A percentile compares a stretch with the other conserved stretches of the same genome.
phyloP scores from a whole-genome alignment of 257 asterid species.

The Schizonepeta tenuifolia region DNA sequence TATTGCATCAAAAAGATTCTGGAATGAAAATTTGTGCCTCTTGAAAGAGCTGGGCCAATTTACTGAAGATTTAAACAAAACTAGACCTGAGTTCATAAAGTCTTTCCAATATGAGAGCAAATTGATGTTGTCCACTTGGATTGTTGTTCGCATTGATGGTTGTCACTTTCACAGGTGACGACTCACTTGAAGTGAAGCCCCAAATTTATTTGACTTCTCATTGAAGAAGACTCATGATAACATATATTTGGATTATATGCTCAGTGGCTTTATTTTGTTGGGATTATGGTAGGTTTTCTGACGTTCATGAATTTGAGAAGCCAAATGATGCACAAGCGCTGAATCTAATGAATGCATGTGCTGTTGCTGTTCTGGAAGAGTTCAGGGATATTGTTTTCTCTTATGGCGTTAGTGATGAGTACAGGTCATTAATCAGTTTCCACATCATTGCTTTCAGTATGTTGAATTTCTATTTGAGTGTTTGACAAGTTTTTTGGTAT shows the following conservation, averaged over 20 bases:
- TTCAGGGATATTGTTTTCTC: conserved; percentile 76
- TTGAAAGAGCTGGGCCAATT: conserved; percentile 64
- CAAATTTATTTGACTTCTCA: conserved; percentile 14
- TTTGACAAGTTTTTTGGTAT: conserved; percentile 30
- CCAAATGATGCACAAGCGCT: conserved; percentile 87
- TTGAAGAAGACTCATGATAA: conserved; percentile 14
- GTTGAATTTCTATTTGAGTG: neutral
- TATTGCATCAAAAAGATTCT: conserved; percentile 72
- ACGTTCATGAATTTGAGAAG: conserved; percentile 79
- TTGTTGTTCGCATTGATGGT: conserved; percentile 86
- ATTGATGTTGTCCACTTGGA: conserved; percentile 72
- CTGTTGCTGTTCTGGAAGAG: conserved; percentile 68
- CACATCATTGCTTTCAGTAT: conserved; percentile 24
- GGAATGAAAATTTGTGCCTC: conserved; percentile 58
- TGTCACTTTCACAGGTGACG: conserved; percentile 90
- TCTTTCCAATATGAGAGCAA: conserved; percentile 65
- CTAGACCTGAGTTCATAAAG: conserved; percentile 59
- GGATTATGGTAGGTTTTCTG: conserved; percentile 63
- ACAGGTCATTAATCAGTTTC: conserved; percentile 58
- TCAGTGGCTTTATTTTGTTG: conserved; percentile 4
- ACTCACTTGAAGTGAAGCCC: neutral
- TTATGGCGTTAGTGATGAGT: conserved; percentile 92
- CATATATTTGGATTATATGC: neutral
- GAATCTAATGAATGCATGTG: conserved; percentile 88
- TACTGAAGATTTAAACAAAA: conserved; percentile 52